Percentiles rank a stretch among this genome's conserved stretches.
Conservation (phyloP, 1,284 basidiomycete genomes). For the Malassezia restricta region DNA sequence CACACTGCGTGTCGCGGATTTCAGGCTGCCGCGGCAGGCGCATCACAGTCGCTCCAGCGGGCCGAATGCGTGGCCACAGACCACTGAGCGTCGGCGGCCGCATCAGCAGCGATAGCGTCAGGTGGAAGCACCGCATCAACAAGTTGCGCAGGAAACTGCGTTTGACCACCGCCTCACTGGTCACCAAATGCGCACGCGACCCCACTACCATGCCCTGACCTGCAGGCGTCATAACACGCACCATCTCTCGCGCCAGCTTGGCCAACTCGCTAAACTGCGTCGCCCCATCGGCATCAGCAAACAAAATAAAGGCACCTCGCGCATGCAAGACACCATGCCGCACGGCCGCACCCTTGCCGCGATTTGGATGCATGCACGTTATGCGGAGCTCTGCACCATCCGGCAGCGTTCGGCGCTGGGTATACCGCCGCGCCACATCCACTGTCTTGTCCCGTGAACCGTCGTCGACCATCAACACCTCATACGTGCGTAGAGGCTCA, state of each 20-base stretch:
- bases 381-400: constrained; percentile 56
- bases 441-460: constrained; percentile 68
- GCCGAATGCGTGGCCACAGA: neutral
- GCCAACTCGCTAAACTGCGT: constrained; percentile 72
- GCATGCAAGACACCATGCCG: constrained; percentile 62
- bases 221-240: constrained; percentile 16
- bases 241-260: constrained; percentile 59
- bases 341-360: constrained; percentile 84
- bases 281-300: constrained; percentile 88
- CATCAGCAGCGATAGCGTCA: constrained; percentile 27
- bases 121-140: constrained; percentile 81
- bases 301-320: constrained; percentile 65
- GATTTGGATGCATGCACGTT: constrained; percentile 63
- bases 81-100: constrained; percentile 25
- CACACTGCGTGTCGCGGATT: constrained; percentile 86
- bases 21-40: constrained; percentile 55
- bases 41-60: neutral
- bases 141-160: constrained; percentile 74
- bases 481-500: constrained; percentile 45
- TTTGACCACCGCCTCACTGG: constrained; percentile 84
- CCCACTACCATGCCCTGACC: constrained; percentile 63
- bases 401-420: constrained; percentile 51
- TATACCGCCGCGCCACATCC: constrained; percentile 57
- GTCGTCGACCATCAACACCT: constrained; percentile 79
- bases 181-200: constrained; percentile 78